These are phyloP conservation scores for Micromonas pusilla DNA, from an alignment of 139 green algal genomes.

Conservation along the genomic window DNA sequence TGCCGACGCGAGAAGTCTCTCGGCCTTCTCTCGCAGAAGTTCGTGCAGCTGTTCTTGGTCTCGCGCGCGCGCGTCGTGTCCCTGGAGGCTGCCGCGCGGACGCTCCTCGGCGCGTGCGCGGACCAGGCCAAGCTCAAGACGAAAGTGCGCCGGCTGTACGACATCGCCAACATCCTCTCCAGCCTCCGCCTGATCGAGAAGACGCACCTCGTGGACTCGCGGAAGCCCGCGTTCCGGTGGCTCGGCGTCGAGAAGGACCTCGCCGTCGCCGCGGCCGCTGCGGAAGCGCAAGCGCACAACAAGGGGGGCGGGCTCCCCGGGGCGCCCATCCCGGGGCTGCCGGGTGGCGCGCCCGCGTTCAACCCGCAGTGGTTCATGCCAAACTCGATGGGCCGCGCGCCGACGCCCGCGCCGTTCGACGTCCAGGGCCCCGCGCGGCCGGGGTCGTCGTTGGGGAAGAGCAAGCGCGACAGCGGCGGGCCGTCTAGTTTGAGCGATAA, in stretches of 20 bases:
- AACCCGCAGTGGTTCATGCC: background rate
- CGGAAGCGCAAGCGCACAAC: background rate
- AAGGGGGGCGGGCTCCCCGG: too few relatives aligned
- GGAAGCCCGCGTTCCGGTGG: slow-evolving; percentile 49
- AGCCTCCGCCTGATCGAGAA: slow-evolving; percentile 49
- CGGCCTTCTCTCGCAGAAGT: slow-evolving; percentile 46
- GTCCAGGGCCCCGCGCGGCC: background rate
- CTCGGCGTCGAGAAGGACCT: slow-evolving; percentile 35
- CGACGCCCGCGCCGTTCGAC: background rate
- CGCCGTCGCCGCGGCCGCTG: background rate
- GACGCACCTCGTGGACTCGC: slow-evolving; percentile 37
- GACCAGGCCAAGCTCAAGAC: slow-evolving; percentile 50
- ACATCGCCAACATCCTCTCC: slow-evolving; percentile 67
- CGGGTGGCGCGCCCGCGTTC: background rate
- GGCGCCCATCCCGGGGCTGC: too few relatives aligned
- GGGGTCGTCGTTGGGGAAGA: background rate
- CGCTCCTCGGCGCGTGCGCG: slow-evolving; percentile 32
- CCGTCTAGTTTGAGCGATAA: background rate
- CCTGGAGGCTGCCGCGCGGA: slow-evolving; percentile 46
- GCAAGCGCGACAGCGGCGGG: background rate
- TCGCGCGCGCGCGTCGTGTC: slow-evolving; percentile 30
- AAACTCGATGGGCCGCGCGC: background rate
- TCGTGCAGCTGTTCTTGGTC: slow-evolving; percentile 55
- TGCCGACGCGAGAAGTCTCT: slow-evolving; percentile 52
- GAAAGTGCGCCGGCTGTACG: slow-evolving; percentile 60